Conservation (phyloP, 75 land plant genomes). For the Pseudotsuga menziesii region DNA sequence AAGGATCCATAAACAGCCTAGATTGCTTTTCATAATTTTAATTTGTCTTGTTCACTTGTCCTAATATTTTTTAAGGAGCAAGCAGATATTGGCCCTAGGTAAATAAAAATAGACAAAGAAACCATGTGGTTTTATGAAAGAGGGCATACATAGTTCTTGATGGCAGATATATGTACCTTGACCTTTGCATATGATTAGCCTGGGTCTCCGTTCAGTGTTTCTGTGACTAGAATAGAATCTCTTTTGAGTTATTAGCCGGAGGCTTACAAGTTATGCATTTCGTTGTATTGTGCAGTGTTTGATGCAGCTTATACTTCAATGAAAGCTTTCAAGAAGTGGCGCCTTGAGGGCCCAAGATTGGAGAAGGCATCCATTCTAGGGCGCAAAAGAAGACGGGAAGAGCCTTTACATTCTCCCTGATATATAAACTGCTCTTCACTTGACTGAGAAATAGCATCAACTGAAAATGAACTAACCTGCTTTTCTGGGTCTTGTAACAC, state of each 20-base stretch:
- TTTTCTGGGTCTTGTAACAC: neutral
- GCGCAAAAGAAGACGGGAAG: constrained; percentile 47
- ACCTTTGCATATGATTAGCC: neutral
- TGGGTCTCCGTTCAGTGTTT: neutral
- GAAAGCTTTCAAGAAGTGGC: constrained; percentile 73
- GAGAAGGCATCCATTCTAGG: constrained; percentile 71
- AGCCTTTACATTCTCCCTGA: constrained; percentile 3
- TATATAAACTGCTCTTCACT: neutral
- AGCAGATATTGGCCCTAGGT: neutral
- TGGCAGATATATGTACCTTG: constrained; percentile 1
- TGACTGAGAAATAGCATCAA: neutral
- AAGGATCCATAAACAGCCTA: constrained; percentile 14
- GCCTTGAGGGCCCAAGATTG: constrained; percentile 56
- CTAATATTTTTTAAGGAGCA: neutral
- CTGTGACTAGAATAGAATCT: too few species aligned
- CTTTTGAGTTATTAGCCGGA: too few species aligned
- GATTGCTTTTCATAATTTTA: neutral
- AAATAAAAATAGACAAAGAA: neutral
- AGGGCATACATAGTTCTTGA: neutral
- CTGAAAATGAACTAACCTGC: neutral
- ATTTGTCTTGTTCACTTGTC: neutral
- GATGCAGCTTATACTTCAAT: constrained; percentile 66
- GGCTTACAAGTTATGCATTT: neutral
- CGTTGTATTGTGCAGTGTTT: constrained; percentile 49
- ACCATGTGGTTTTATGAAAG: neutral